Base-by-base conservation (phyloP, 805 yeast species). In the Yueomyces sinensis region DNA sequence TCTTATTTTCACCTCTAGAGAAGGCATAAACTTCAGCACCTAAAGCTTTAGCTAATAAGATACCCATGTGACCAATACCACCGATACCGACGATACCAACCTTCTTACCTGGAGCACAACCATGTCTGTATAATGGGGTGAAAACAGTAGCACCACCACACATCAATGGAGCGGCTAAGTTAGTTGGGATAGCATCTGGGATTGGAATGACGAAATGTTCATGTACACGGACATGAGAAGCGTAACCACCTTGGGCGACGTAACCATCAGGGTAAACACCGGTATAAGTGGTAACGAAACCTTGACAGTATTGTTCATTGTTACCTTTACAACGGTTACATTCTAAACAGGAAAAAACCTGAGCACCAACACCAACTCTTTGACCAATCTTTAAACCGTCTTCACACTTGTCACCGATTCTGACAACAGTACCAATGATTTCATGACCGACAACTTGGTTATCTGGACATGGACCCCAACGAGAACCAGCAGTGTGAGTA, bases 111-210 rank as follows among this genome's bases (percentile, higher is more conserved):
- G 66, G 63, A 37, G 67, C 71, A 45, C 59, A 62, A 27, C n/a
- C 66, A 36, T 62, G 61, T 54, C 76, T 64, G 38, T 67, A 61
- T 44, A 80, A 56, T 36, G 89, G 89, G 7, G 82, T 69, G 59
- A 61, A 79, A 13, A 74, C 76, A 13, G 89, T 80, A 51, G 76
- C 61, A 36, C 89, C 89, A 37, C 83, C 87, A 62, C 89, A 80
- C 61, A 78, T 58, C 59, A 80, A 59, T 35, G 87, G 86, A 3
- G 84, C 86, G 20, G 73, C 82, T 20, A 63, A 58, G 25, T 64
- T 70, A 31, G 72, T 61, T 27, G 67, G 62, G 29, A 75, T 46
- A 13, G 45, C 54, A 13, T 70, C 70, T 31, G 89, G 87, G 38
- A 79, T 68, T 31, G 72, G 73, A 59, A 79, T 66, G 3, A 68